Percentiles rank a stretch among this genome's conserved stretches.
phyloP scores from a whole-genome alignment of 2,329 filamentous ascomycete genomes.

The Monosporascus sp. region DNA sequence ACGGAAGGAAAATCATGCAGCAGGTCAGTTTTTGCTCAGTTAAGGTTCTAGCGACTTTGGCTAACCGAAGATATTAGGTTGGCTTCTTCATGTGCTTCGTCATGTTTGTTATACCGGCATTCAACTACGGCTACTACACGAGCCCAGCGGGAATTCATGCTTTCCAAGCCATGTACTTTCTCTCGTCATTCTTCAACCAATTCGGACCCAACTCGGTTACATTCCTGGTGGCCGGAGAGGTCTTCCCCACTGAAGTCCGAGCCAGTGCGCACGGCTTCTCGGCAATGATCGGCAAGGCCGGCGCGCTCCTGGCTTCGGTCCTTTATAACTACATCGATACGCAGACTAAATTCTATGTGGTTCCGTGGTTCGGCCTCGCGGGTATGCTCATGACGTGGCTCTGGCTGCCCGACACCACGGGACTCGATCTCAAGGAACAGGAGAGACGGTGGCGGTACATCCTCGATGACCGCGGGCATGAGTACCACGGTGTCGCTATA shows the following conservation, averaged over 20 bases:
- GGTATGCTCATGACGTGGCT: slow-evolving; percentile 78
- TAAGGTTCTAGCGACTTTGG: neutral
- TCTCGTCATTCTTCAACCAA: slow-evolving; percentile 98
- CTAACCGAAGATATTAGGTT: slow-evolving; percentile 32
- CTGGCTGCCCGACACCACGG: slow-evolving; percentile 95
- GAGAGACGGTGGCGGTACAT: slow-evolving; percentile 91
- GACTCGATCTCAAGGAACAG: slow-evolving; percentile 94
- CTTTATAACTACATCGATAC: slow-evolving; percentile 93
- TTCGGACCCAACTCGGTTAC: slow-evolving; percentile 96
- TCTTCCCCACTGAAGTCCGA: slow-evolving; percentile 91
- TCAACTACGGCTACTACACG: slow-evolving; percentile 82
- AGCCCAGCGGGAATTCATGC: slow-evolving; percentile 63
- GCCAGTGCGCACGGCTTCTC: slow-evolving; percentile 92
- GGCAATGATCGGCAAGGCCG: slow-evolving; percentile 84
- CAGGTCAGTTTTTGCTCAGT: slow-evolving; percentile 37
- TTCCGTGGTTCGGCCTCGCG: slow-evolving; percentile 85
- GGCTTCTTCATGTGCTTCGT: slow-evolving; percentile 92
- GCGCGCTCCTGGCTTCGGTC: slow-evolving; percentile 79
- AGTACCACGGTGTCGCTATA: slow-evolving; percentile 91
- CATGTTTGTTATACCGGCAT: slow-evolving; percentile 87
- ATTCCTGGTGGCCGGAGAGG: slow-evolving; percentile 92
- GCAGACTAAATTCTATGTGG: slow-evolving; percentile 81
- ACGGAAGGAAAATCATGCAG: slow-evolving; percentile 95
- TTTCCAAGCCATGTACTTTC: slow-evolving; percentile 99
- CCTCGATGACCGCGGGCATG: slow-evolving; percentile 65